Evolutionary conservation across 2,329 filamentous ascomycete species (phyloP).

Genomic region (Aureobasidium leucospermi): DNA sequence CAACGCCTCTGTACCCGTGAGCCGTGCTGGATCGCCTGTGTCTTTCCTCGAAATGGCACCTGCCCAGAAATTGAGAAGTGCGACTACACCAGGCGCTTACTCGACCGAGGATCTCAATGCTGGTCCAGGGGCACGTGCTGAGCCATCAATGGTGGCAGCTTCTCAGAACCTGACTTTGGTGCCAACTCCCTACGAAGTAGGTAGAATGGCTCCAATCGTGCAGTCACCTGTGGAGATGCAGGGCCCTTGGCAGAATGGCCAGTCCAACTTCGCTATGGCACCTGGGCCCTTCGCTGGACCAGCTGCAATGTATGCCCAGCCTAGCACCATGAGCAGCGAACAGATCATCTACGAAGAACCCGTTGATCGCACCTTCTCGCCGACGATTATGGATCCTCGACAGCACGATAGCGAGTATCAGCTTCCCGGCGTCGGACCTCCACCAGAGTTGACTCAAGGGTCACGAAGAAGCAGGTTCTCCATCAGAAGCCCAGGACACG

Average conservation of each 20-base stretch:
- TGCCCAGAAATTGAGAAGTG: not conserved
- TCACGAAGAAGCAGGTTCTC: not conserved
- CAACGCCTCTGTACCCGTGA: not conserved
- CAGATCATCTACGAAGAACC: conserved; percentile 5
- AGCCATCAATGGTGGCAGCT: not conserved
- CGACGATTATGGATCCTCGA: conserved; percentile 26
- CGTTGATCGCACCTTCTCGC: not conserved
- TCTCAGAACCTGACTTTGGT: not conserved
- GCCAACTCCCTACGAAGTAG: not conserved
- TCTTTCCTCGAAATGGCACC: conserved; percentile 10
- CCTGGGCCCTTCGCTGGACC: not conserved
- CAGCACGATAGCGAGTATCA: conserved; percentile 36
- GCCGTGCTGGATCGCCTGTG: not conserved
- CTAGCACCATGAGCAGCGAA: not conserved
- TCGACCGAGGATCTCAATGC: not conserved
- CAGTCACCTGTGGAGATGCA: conserved; percentile 8
- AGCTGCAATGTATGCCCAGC: not conserved
- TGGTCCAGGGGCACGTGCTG: not conserved
- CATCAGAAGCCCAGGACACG: not conserved
- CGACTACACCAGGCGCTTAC: not conserved
- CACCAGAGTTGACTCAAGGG: conserved; percentile 9
- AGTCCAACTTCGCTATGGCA: not conserved
- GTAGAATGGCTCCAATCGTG: not conserved
- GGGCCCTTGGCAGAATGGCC: not conserved
- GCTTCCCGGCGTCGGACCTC: conserved; percentile 31